Conservation (phyloP, 2,329 filamentous ascomycete species). For the Trichoderma sp. region DNA sequence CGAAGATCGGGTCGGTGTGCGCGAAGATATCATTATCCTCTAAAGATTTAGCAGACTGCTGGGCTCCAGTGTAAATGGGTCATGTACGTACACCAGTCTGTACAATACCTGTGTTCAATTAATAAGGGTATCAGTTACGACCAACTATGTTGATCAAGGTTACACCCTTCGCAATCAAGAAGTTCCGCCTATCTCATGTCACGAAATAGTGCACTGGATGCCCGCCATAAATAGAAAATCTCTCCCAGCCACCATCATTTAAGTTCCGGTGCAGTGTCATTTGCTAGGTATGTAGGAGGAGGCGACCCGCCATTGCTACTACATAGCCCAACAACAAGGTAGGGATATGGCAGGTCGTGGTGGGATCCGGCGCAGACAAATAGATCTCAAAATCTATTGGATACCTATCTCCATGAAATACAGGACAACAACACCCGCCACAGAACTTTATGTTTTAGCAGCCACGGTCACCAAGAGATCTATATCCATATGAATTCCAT, state of each 20-base stretch:
- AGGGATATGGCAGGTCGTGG: neutral
- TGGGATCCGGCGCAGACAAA: neutral
- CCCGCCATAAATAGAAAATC: neutral
- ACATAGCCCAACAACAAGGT: neutral
- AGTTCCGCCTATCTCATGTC: neutral
- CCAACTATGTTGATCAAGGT: neutral
- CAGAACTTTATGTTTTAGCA: neutral
- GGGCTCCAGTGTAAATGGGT: neutral
- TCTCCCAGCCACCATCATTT: neutral
- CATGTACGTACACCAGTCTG: neutral
- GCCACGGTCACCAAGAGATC: neutral
- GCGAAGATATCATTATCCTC: neutral
- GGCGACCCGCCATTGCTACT: neutral
- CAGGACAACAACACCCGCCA: neutral
- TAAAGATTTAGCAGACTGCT: neutral
- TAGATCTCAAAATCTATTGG: neutral
- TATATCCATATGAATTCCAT: neutral
- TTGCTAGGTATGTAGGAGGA: neutral
- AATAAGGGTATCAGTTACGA: neutral
- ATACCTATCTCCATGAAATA: neutral
- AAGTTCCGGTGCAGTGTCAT: too few species aligned
- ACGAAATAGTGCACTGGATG: neutral
- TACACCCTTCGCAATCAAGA: neutral
- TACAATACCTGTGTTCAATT: neutral
- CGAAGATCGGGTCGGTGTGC: neutral